A percentile compares a stretch with the other conserved stretches of the same genome.
Conservation (phyloP, 2,329 filamentous ascomycete genomes). For the Hypoxylon sp. region DNA sequence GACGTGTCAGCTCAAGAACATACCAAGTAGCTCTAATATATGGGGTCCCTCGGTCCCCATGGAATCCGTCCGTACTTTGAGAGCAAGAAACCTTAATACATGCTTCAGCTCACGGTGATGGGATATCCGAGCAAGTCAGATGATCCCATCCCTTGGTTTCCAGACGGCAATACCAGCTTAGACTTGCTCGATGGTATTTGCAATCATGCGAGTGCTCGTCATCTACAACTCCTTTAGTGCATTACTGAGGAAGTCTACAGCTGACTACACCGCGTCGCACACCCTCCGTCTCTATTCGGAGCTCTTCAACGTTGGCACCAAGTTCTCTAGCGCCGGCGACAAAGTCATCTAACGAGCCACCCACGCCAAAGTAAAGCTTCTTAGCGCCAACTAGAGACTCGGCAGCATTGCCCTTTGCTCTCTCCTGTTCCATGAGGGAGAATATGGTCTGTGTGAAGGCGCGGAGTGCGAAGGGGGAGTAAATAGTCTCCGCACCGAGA, state of each 20-base stretch:
- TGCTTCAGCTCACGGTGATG: neutral
- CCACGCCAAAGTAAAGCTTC: slow-evolving; percentile 85
- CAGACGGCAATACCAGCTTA: neutral
- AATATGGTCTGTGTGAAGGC: slow-evolving; percentile 77
- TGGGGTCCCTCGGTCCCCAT: no score
- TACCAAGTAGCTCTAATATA: neutral
- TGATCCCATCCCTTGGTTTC: neutral
- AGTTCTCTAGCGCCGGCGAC: slow-evolving; percentile 62
- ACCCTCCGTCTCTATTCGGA: slow-evolving; percentile 70
- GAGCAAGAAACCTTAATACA: no score
- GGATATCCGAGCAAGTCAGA: neutral
- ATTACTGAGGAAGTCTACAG: slow-evolving; percentile 54
- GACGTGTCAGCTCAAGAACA: neutral
- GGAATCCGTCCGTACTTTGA: no score
- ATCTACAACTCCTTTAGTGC: neutral
- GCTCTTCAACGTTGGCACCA: slow-evolving; percentile 61
- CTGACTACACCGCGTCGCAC: slow-evolving; percentile 71
- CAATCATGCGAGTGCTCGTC: neutral
- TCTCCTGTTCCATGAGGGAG: slow-evolving; percentile 57
- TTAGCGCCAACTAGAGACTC: slow-evolving; percentile 80
- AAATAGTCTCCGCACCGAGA: slow-evolving; percentile 85
- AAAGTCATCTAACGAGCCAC: slow-evolving; percentile 83
- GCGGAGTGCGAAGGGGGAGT: slow-evolving; percentile 77
- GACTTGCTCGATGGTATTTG: slow-evolving; percentile 7
- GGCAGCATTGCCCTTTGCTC: slow-evolving; percentile 57